Evolutionary conservation across 1,284 basidiomycete species (phyloP), one percentile per base, ranked within the genome.

Genomic region (Tylopilus sp.): DNA sequence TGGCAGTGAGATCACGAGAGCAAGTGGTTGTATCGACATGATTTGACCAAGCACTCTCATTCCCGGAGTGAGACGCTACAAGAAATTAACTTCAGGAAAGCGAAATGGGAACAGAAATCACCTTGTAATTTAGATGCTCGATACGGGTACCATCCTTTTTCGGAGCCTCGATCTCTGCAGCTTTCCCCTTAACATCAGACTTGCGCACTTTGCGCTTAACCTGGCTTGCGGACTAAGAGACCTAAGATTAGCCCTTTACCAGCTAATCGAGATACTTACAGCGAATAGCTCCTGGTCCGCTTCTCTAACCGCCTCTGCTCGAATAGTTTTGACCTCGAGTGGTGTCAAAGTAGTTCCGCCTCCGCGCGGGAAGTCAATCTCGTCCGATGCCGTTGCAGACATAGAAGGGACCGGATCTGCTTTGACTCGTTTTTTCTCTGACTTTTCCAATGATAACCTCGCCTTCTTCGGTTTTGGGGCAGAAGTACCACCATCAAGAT

Each of bases 71-170:
- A 99, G 84, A 70, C 96, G 91, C 95, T 97, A 70, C 68, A 57
- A 60, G 8, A 39, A 33, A 58, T 63, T 33, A 44, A 44, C 54
- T 57, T 56, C 8, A 41, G 59, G 51, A 61, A 5, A 57, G 22
- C 26, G 47, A 53, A 26, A 59, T 32, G 6, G 19, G 44, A 6
- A 41, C 6, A 61, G 22, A 57, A 53, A 38, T 64, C 65, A 93
- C 95, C 83, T 98, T 98, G 84, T 98, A 98, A 76, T 96, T 97
- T 55, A 99, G 84, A 77, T 97, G 94, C 79, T 99, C 96, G 60
- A 98, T 91, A 64, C 96, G 89, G 61, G 88, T 81, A 47, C 77
- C 76, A 47, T 88, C 86, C 86, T 57, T 84, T 62, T 67, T 65
- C 39, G 61, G 58, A 18, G 5, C 72, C 78, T 61, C 80, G 72